phyloP scores from a whole-genome alignment of 1,139 yeast species.

The Kodamaea sp. region DNA sequence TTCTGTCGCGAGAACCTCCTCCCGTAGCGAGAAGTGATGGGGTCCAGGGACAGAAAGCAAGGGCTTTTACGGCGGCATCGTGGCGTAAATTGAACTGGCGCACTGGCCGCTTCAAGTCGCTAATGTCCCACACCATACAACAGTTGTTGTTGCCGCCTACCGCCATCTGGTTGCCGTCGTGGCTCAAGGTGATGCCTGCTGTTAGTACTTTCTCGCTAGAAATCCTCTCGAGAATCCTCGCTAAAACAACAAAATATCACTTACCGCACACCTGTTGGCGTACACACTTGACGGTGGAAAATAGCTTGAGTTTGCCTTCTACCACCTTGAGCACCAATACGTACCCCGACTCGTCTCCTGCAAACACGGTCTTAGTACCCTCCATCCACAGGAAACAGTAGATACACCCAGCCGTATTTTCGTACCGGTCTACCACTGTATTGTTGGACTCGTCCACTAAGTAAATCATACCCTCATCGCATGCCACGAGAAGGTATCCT shows the following conservation, averaged over 20 bases:
- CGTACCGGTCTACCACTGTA: conserved; percentile 30
- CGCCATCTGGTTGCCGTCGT: conserved; percentile 52
- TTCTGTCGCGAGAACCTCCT: conserved; percentile 45
- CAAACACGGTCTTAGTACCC: conserved; percentile 40
- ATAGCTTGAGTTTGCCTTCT: conserved; percentile 12
- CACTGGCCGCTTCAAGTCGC: conserved; percentile 40
- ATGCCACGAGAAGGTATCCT: conserved; percentile 58
- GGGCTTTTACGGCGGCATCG: conserved; percentile 45
- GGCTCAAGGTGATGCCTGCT: conserved; percentile 54
- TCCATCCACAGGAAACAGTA: conserved; percentile 66
- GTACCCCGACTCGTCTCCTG: conserved; percentile 72
- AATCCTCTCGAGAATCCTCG: no score
- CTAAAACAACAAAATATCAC: conserved; percentile 12
- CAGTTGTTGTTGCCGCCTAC: conserved; percentile 76
- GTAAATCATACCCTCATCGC: conserved; percentile 27
- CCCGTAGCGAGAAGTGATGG: conserved; percentile 44
- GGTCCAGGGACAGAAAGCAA: conserved; percentile 50
- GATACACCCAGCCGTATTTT: conserved; percentile 35
- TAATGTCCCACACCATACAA: conserved; percentile 67
- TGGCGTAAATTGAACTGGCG: conserved; percentile 47
- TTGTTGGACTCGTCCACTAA: conserved; percentile 22
- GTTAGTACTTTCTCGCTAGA: not conserved
- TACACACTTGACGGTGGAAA: conserved; percentile 47
- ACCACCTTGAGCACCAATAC: conserved; percentile 47
- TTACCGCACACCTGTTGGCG: conserved; percentile 72